Base-by-base conservation (phyloP, 2,329 filamentous ascomycete genomes). In the Apiospora pterosperma region DNA sequence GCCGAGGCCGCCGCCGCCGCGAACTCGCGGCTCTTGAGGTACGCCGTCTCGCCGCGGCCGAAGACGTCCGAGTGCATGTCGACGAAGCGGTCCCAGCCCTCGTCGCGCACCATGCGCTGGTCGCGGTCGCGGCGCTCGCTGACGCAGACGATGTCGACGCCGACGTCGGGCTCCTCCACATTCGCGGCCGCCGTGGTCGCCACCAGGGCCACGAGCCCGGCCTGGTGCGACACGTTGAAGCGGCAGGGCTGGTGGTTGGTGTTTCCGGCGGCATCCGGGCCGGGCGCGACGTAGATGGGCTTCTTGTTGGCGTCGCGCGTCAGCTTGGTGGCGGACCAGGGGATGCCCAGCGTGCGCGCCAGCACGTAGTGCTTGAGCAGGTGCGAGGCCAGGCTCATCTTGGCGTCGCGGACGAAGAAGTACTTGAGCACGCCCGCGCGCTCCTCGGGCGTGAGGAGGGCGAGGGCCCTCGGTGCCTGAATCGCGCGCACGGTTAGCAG, bases 151-250 rank as follows among this genome's bases (percentile, higher is more conserved):
- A 95, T 81, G 75, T 95, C 92, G 3, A 91, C 85, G 58, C 92
- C 92, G 0, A 93, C 82, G 58, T 90, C 78, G 23, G 77, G n/a
- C n/a, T n/a, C 72, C 62, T 72, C n/a, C 61, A 64, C 64, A 42
- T 63, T 67, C 1, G 36, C 34, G 5, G 65, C 69, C 70, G 72
- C 73, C 48, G 76, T 73, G 3, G 82, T 78, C 16, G 89, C 89
- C 14, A 90, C 82, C 36, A 94, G 79, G 2, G 86, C 85, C 0
- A 93, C 91, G 19, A 95, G 79, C 1, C 92, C 91, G 10, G 89
- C 89, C 79, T 95, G 92, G 76, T 95, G 92, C 58, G 87, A 90
- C 63, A 94, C 85, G 76, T 95, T 95, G 82, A 95, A 94, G 67
- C 79, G 70, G n/a, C 88, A 74, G 21, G 82, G 77, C 69, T 82